Base-by-base conservation (phyloP, 1,284 basidiomycete species). In the Ustilago vetiveriae region DNA sequence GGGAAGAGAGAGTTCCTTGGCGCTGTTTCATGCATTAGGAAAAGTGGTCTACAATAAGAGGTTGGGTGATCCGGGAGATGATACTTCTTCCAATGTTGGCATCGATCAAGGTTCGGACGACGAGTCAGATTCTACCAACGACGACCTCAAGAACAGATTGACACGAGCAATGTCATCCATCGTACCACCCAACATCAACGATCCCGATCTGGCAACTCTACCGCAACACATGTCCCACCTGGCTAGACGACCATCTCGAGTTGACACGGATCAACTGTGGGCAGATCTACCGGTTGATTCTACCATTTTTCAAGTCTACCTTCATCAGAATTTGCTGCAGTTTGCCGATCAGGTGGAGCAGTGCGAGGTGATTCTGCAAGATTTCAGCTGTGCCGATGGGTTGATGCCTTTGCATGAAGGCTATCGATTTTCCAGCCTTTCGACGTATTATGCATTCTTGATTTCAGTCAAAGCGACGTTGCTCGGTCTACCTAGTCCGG, bases 41-140 rank as follows among this genome's bases (percentile, higher is more conserved):
- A 95, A 92, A 83, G 87, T 98, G 3, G 83, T 98, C 45, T 98
- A 95, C 82, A 98, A 96, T 82, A 99, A 98, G 83, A 88, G 95
- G 92, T 56, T 57, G 87, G 72, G 67, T 16, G 75, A 77, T 52
- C 53, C 50, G 4, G 68, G 63, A 17, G 63, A 72, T 40, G 55
- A 74, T 17, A 30, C 36, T 37, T 14, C 6, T 8, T n/a, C 36
- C 19, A 19, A 21, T 21, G 8, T 21, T 7, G 8, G 6, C 19
- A 6, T 6, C 17, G 17, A 27, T 29, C 11, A 29, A 29, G 40
- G 23, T 21, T 42, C 46, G 5, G 21, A 48, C n/a, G 39, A 41
- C 9, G 39, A 41, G 6, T 3, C 7, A 40, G 38, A 24, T 11
- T n/a, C 32, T n/a, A 32, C 30, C 10, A 38, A 50, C 27, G 40